Percentiles rank a stretch among this genome's conserved stretches.
Conservation (phyloP, 2,329 filamentous ascomycete species). For the Volutella citrinella region DNA sequence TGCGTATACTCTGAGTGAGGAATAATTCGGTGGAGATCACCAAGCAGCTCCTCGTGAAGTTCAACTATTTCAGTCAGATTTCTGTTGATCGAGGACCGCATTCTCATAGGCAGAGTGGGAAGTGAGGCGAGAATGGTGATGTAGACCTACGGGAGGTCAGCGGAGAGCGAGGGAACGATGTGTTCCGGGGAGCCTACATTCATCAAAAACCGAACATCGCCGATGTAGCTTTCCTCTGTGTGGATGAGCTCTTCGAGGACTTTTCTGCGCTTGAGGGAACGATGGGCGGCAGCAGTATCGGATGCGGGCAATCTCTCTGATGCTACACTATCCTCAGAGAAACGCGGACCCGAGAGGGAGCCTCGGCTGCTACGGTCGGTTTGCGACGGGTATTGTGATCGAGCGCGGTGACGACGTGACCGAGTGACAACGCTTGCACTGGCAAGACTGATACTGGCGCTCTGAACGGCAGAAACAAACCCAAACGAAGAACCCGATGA, state of each 20-base stretch:
- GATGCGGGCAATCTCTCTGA: conserved; percentile 50
- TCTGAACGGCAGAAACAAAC: conserved; percentile 78
- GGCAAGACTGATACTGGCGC: conserved; percentile 73
- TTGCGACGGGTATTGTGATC: conserved; percentile 53
- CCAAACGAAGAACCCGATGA: conserved; percentile 74
- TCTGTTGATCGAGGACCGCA: conserved; percentile 70
- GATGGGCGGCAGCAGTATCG: conserved; percentile 68
- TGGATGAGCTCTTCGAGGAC: conserved; percentile 81
- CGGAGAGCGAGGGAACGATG: not conserved
- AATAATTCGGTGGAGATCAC: conserved; percentile 67
- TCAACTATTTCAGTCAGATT: conserved; percentile 78
- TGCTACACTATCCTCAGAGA: conserved; percentile 63
- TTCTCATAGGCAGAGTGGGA: conserved; percentile 59
- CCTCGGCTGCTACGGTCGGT: conserved; percentile 62
- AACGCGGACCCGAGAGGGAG: conserved; percentile 57
- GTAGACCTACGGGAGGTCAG: conserved; percentile 56
- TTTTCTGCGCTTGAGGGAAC: conserved; percentile 71
- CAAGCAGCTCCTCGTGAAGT: conserved; percentile 78
- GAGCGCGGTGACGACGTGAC: conserved; percentile 50
- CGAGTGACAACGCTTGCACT: conserved; percentile 67
- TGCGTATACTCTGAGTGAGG: conserved; percentile 65
- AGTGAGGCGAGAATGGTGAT: conserved; percentile 72
- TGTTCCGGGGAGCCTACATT: conserved; percentile 57
- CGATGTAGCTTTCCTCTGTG: conserved; percentile 86
- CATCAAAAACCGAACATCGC: conserved; percentile 80